Evolutionary conservation across 306 rosid species (phyloP), one percentile per base, ranked within the genome.

Genomic region (Inga oerstediana): DNA sequence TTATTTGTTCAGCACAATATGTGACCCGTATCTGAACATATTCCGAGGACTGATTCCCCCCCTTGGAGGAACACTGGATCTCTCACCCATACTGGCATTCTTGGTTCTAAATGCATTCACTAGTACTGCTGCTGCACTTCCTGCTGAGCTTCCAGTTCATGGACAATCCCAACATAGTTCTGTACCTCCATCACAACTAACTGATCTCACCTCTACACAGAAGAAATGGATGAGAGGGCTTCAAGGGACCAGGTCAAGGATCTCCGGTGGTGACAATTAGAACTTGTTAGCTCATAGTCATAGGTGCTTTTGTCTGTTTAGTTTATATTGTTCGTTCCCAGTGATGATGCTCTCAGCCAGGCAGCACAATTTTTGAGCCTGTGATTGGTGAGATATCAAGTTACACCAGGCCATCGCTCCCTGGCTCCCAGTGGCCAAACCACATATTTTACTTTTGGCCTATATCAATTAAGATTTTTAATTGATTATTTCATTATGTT

Each of bases 21-120:
- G 99, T 65, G 99, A 96, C 61, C 99, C 99, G 3, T 94, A 94
- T 88, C 88, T 94, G 94, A 96, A 94, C 94, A 89, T 92, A 86
- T 96, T 96, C 90, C 98, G 99, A 14, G 98, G 98, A 44, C 76
- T 96, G 2, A 96, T 96, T 27, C 99, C 98, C 19, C 99, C 99
- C 0, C 88, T 96, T 7, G 99, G 98, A 77, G 99, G 99, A 75
- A 90, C 98, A 32, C 82, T 96, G 79, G 99, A 96, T 87, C 90
- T 96, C 24, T 96, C 99, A 58, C 99, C 99, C 80, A 96, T 96
- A 35, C 86, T 96, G 80, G 99, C 99, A 22, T 92, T 94, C 81
- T 76, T 92, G 80, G 93, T 94, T 77, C 88, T 96, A 16, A 96
- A 94, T 85, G 98, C 89, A 73, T 96, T 96, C 81, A 96, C 98